Conservation (phyloP, 2,329 filamentous ascomycete species). For the Aspergillus udagawae region DNA sequence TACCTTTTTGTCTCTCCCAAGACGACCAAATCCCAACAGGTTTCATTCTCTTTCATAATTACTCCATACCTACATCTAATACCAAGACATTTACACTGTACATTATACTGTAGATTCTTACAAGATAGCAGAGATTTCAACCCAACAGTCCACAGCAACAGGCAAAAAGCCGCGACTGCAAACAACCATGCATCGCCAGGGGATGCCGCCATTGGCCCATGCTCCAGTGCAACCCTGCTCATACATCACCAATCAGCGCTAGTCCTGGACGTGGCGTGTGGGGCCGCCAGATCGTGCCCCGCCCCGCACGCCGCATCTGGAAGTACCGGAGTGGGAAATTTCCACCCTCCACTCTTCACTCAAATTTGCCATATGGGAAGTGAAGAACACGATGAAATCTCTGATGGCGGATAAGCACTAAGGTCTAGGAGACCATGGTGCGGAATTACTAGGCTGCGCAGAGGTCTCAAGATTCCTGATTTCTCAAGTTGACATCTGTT, state of each 20-base stretch:
- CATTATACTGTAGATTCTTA: too few species aligned
- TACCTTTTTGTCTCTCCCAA: too few species aligned
- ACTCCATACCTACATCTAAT: background rate
- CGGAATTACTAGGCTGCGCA: background rate
- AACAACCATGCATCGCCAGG: background rate
- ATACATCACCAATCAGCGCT: background rate
- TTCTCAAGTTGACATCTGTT: background rate
- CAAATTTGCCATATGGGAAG: background rate
- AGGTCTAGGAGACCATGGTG: background rate
- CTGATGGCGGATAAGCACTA: background rate
- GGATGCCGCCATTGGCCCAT: background rate
- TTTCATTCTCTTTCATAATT: background rate
- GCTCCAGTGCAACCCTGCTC: background rate
- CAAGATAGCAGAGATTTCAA: background rate
- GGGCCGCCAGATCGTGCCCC: background rate
- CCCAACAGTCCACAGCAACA: background rate
- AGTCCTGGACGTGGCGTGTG: background rate
- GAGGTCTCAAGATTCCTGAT: background rate
- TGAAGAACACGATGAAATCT: background rate
- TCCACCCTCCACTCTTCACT: background rate
- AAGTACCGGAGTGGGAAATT: background rate
- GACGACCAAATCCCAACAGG: too few species aligned
- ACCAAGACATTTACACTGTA: background rate
- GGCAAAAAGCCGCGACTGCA: background rate
- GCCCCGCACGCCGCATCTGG: background rate